Evolutionary conservation across 2,329 filamentous ascomycete species (phyloP).

Genomic region (Nothophaeocryptopus gaeumannii): DNA sequence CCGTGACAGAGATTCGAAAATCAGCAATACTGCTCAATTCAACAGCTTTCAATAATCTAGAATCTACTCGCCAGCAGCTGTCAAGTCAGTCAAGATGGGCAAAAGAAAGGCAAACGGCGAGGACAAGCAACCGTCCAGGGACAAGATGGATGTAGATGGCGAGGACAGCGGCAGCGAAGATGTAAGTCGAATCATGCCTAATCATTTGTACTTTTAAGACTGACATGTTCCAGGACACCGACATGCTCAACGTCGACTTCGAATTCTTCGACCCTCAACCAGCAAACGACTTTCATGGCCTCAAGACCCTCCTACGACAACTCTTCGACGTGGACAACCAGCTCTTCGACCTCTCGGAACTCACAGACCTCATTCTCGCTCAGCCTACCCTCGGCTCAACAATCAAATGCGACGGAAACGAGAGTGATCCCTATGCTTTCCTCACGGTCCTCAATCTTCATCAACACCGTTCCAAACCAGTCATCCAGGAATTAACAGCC

Average conservation of each 20-base stretch:
- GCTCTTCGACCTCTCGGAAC: constrained; percentile 80
- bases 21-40: background rate
- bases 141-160: constrained; percentile 39
- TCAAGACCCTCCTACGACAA: constrained; percentile 85
- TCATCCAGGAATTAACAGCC: constrained; percentile 65
- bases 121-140: constrained; percentile 44
- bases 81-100: constrained; percentile 40
- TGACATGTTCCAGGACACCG: constrained; percentile 64
- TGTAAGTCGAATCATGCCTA: constrained; percentile 24
- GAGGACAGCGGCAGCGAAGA: constrained; percentile 35
- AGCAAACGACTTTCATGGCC: constrained; percentile 88
- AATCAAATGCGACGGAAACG: constrained; percentile 94
- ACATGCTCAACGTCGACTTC: constrained; percentile 93
- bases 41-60: background rate
- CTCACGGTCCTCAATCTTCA: constrained; percentile 81
- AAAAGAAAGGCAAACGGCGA: constrained; percentile 52
- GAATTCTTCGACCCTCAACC: constrained; percentile 97
- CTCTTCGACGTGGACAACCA: constrained; percentile 85
- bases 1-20: too few relatives aligned
- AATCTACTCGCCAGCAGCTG: background rate
- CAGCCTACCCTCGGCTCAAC: constrained; percentile 89
- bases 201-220: background rate
- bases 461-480: constrained; percentile 70
- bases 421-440: constrained; percentile 88
- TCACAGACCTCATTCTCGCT: constrained; percentile 81